Evolutionary conservation across 2,329 filamentous ascomycete species (phyloP).

Genomic region (Corniculantispora saksenae): DNA sequence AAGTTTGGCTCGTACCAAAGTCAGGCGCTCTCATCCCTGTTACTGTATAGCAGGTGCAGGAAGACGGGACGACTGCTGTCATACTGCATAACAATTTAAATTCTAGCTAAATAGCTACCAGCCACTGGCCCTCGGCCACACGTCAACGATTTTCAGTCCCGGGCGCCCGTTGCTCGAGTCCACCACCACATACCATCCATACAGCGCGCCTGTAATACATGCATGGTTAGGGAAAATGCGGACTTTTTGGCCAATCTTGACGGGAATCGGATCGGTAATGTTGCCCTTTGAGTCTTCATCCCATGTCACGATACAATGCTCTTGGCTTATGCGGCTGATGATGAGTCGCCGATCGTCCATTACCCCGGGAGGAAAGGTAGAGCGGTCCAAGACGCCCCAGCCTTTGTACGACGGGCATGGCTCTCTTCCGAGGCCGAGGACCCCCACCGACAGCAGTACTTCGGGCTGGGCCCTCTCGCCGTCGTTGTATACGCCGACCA

Average conservation of each 20-base stretch:
- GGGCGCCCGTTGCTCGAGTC: conserved; percentile 48
- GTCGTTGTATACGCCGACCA: conserved; percentile 58
- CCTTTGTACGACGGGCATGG: conserved; percentile 61
- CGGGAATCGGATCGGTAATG: conserved; percentile 30
- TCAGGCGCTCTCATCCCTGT: conserved; percentile 13
- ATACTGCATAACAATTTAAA: neutral
- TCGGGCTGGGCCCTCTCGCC: conserved; percentile 41
- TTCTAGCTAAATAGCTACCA: conserved; percentile 34
- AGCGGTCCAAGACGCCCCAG: conserved; percentile 58
- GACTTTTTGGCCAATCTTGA: conserved; percentile 45
- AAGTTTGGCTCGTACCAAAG: conserved; percentile 22
- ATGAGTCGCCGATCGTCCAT: conserved; percentile 43
- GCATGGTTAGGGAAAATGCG: conserved; percentile 65
- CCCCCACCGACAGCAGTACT: conserved; percentile 58
- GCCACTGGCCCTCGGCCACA: conserved; percentile 61
- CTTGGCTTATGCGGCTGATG: conserved; percentile 63
- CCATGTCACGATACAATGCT: conserved; percentile 62
- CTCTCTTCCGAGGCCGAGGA: conserved; percentile 61
- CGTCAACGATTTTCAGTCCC: conserved; percentile 48
- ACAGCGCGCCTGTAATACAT: conserved; percentile 61
- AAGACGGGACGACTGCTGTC: conserved; percentile 12
- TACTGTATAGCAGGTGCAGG: conserved; percentile 18
- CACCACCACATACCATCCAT: conserved; percentile 58
- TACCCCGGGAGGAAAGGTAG: conserved; percentile 4
- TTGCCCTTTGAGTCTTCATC: conserved; percentile 30